These are phyloP conservation scores for Camellia sinensis DNA, from an alignment of 148 eudicot species.

Conservation along the genomic window DNA sequence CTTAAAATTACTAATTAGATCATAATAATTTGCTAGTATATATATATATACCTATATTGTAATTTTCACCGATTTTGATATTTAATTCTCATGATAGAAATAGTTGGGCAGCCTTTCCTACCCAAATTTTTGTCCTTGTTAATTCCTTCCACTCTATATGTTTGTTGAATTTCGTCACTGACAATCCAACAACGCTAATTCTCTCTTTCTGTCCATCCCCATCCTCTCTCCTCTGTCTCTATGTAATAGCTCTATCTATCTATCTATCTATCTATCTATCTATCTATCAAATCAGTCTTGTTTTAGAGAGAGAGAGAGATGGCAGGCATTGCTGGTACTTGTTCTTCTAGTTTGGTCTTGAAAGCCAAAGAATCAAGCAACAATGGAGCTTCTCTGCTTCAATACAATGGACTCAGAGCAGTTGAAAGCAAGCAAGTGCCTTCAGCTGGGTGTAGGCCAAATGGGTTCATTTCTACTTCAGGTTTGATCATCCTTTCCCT, in stretches of 20 bases:
- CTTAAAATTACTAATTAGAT: not conserved
- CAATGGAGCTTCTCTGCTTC: conserved; percentile 32
- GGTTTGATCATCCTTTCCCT: conserved; percentile 23
- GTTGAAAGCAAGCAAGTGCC: conserved; percentile 21
- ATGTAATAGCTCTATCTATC: not conserved
- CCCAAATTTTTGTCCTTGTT: not conserved
- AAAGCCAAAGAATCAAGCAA: conserved; percentile 18
- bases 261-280: not conserved
- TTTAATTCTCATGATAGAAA: not conserved
- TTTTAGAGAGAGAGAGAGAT: conserved; percentile 9
- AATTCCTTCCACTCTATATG: not conserved
- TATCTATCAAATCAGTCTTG: conserved; percentile 1
- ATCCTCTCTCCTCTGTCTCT: not conserved
- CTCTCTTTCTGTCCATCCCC: not conserved
- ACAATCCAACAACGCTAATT: not conserved
- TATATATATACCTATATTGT: too few species aligned
- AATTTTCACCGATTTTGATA: not conserved
- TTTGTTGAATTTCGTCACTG: not conserved
- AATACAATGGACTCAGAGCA: conserved; percentile 31
- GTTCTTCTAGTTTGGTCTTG: conserved; percentile 29
- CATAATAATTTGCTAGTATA: too few species aligned
- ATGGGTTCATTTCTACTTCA: conserved; percentile 25
- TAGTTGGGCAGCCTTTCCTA: conserved; percentile 11
- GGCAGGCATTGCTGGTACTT: conserved; percentile 27
- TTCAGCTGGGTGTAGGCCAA: conserved; percentile 16